These are phyloP conservation scores for Cystofilobasidium macerans DNA, from an alignment of 768 basidiomycete genomes.

Conservation along the genomic window DNA sequence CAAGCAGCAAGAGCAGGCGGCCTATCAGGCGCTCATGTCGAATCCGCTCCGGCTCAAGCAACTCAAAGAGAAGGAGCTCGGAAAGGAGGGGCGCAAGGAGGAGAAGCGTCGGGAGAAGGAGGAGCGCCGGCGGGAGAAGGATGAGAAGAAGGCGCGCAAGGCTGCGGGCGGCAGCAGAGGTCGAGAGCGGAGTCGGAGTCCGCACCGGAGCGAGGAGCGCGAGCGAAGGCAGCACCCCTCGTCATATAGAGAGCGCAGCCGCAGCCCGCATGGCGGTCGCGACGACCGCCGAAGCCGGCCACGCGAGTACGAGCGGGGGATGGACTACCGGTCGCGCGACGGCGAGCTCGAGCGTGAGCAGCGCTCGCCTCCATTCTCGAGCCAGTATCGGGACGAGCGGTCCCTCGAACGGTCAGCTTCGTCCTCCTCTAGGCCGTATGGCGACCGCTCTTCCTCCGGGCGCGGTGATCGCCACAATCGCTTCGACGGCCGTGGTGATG, in stretches of 20 bases:
- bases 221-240: not conserved
- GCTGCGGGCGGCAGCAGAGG: constrained; percentile 2
- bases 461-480: no score
- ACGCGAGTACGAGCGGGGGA: no score
- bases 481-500: no score
- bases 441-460: no score
- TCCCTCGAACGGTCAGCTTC: no score
- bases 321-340: not conserved
- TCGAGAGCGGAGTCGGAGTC: constrained; percentile 7
- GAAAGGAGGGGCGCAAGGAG: constrained; percentile 33
- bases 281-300: not conserved
- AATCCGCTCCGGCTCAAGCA: constrained; percentile 32
- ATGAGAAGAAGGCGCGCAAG: constrained; percentile 16
- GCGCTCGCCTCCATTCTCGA: no score
- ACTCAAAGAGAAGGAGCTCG: constrained; percentile 31
- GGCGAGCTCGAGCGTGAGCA: not conserved
- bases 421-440: no score
- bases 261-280: constrained; percentile 7
- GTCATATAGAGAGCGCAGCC: not conserved
- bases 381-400: no score
- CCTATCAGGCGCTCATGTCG: constrained; percentile 59
- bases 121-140: constrained; percentile 27
- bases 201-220: not conserved
- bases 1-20: constrained; percentile 93
- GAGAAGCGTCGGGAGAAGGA: constrained; percentile 32